phyloP scores from a whole-genome alignment of 2,329 filamentous ascomycete genomes.

The Leptographium lundbergii region DNA sequence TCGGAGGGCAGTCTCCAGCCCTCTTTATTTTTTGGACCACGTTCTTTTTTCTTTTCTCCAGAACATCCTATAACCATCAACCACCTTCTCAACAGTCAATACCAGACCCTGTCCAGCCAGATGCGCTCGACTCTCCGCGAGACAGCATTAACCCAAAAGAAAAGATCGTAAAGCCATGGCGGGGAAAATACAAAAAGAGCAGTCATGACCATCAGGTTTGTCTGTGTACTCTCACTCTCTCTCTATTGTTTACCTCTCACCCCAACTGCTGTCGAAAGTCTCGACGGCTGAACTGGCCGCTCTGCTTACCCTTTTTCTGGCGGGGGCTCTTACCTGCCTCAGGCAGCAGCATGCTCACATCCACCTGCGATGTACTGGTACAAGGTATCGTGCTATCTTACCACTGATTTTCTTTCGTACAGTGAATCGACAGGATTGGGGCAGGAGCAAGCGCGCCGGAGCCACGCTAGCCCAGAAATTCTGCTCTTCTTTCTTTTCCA shows the following conservation, averaged over 20 bases:
- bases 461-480: conserved; percentile 9
- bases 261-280: not conserved
- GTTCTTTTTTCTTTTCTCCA: not conserved
- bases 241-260: not conserved
- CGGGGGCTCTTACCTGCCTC: not conserved
- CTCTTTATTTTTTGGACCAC: not conserved
- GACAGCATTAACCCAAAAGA: not conserved
- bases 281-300: not conserved
- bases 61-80: not conserved
- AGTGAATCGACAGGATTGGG: conserved; percentile 1
- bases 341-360: not conserved
- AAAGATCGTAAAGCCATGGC: not conserved
- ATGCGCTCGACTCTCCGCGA: not conserved
- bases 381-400: not conserved
- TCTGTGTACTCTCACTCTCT: not conserved
- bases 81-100: not conserved
- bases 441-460: conserved; percentile 10
- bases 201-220: not conserved
- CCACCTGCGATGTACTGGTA: conserved; percentile 1
- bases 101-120: not conserved
- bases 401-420: not conserved
- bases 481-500: conserved; percentile 3
- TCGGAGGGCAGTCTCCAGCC: not conserved
- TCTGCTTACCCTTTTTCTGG: not conserved
- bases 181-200: not conserved